Percentiles rank a stretch among this genome's conserved stretches.
Evolutionary conservation across 768 basidiomycete species (phyloP).

Genomic region (Boletellus ananiceps): DNA sequence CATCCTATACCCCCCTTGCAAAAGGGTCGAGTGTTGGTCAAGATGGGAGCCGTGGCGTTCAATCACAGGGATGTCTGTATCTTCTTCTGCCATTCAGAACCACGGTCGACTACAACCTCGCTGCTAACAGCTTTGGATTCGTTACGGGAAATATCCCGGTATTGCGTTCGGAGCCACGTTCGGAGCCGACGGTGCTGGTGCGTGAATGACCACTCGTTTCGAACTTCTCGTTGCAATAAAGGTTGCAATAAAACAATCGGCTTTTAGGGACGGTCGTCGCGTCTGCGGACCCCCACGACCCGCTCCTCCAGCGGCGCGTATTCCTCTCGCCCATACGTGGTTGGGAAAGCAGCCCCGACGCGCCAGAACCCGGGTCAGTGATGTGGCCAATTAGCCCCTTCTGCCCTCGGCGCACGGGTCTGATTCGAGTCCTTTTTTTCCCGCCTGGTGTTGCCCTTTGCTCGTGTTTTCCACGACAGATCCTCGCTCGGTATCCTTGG

Average conservation of each 20-base stretch:
- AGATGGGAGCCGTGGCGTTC: constrained; percentile 64
- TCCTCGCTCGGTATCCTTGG: constrained; percentile 66
- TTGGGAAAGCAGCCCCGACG: constrained; percentile 63
- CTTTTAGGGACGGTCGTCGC: constrained; percentile 58
- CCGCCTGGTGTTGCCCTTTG: too few species aligned
- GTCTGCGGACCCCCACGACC: constrained; percentile 47
- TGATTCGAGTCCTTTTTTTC: too few species aligned
- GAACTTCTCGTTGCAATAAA: not conserved
- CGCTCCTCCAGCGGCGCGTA: constrained; percentile 58
- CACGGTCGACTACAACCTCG: not conserved
- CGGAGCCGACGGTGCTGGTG: constrained; percentile 75
- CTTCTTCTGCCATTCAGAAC: not conserved
- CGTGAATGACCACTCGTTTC: not conserved
- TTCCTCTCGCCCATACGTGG: constrained; percentile 74
- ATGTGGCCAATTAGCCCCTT: not conserved
- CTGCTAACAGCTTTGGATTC: constrained; percentile 61
- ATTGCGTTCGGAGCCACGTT: constrained; percentile 56
- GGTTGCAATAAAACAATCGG: not conserved
- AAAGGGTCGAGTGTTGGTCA: constrained; percentile 58
- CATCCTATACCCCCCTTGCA: constrained; percentile 47
- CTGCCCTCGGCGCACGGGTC: not conserved
- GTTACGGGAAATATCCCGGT: constrained; percentile 61
- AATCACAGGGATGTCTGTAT: constrained; percentile 67
- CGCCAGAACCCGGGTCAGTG: constrained; percentile 60
- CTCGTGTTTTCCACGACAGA: not conserved